Percentiles rank a stretch among this genome's conserved stretches.
Evolutionary conservation across 306 rosid genomes (phyloP).

Genomic region (Pyrus betulifolia): DNA sequence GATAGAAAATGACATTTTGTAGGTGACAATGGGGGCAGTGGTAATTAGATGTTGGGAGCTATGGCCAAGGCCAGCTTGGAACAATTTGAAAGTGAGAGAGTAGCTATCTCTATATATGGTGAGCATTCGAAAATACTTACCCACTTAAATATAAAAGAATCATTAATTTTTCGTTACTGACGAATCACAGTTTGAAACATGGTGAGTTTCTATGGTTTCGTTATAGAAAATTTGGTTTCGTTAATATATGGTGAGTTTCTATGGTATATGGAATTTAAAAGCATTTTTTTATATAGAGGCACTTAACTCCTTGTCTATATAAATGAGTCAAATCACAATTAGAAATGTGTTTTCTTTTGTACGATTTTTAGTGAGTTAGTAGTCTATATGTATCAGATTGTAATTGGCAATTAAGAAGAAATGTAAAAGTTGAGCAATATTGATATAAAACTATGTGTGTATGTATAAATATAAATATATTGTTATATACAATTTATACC

Average conservation of each 20-base stretch:
- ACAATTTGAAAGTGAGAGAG: background rate
- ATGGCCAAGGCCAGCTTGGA: background rate
- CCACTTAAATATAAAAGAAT: background rate
- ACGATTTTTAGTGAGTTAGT: background rate
- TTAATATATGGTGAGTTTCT: background rate
- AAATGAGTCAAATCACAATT: background rate
- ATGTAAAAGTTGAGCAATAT: too few relatives aligned
- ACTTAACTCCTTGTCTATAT: background rate
- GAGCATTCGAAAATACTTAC: background rate
- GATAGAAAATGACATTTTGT: background rate
- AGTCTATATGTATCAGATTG: background rate
- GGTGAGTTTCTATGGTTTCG: too few relatives aligned
- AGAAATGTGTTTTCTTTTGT: too few relatives aligned
- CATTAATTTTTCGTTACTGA: too few relatives aligned
- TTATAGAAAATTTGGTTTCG: too few relatives aligned
- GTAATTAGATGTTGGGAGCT: slow-evolving; percentile 11
- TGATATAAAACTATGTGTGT: too few relatives aligned
- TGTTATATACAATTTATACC: background rate
- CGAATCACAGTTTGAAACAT: too few relatives aligned
- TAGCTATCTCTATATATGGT: background rate
- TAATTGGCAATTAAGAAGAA: too few relatives aligned
- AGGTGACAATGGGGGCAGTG: background rate
- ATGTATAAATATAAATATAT: too few relatives aligned
- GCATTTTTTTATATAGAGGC: background rate
- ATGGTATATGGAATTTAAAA: background rate